These are phyloP conservation scores for Cladophialophora bantiana DNA, from an alignment of 2,329 filamentous ascomycete species.

Conservation along the genomic window DNA sequence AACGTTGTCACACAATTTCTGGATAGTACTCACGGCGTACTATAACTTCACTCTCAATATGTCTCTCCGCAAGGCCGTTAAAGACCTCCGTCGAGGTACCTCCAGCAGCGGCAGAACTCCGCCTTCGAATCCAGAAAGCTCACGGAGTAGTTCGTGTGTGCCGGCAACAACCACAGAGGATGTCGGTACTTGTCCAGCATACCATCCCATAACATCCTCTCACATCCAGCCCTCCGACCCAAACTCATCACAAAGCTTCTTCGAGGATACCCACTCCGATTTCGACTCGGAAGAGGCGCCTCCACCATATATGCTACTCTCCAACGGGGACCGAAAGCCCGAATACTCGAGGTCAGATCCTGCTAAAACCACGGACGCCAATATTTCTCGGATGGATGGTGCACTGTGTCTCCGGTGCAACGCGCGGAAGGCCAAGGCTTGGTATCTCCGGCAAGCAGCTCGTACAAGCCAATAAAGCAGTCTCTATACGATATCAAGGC, in stretches of 20 bases:
- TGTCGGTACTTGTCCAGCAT: slow-evolving; percentile 1
- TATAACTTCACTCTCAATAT: slow-evolving; percentile 13
- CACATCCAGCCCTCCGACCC: background rate
- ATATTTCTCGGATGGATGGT: slow-evolving; percentile 14
- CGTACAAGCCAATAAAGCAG: background rate
- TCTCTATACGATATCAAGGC: background rate
- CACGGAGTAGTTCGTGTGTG: background rate
- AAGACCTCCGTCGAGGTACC: background rate
- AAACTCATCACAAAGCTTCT: background rate
- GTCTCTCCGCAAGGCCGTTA: slow-evolving; percentile 12
- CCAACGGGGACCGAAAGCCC: slow-evolving; percentile 23
- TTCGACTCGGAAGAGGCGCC: slow-evolving; percentile 20
- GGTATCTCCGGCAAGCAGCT: slow-evolving; percentile 22
- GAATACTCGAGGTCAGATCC: slow-evolving; percentile 23
- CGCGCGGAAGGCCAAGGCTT: slow-evolving; percentile 22
- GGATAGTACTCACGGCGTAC: slow-evolving; percentile 15
- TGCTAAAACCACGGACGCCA: background rate
- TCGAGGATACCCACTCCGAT: slow-evolving; percentile 12
- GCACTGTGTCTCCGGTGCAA: slow-evolving; percentile 23
- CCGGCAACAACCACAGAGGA: background rate
- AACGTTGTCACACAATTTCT: background rate
- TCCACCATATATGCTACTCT: slow-evolving; percentile 25
- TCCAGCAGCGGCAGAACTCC: background rate
- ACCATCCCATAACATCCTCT: background rate
- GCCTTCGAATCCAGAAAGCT: background rate